Percentiles rank a stretch among this genome's conserved stretches.
phyloP scores from a whole-genome alignment of 306 rosid species.

The Sicyos baderoa region DNA sequence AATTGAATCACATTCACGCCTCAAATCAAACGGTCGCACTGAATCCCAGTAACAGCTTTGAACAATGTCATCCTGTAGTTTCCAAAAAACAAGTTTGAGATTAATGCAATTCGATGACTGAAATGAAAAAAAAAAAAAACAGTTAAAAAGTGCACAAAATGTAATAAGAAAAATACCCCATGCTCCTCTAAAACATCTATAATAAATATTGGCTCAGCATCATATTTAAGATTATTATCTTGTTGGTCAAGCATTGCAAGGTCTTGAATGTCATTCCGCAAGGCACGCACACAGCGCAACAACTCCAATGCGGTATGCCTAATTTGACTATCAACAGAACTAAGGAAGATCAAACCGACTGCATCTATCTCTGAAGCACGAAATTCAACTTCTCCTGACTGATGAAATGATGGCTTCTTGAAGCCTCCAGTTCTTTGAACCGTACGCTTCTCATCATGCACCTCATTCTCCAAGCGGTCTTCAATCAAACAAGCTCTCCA shows the following conservation, averaged over 20 bases:
- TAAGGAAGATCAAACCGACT: slow-evolving; percentile 93
- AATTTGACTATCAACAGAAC: slow-evolving; percentile 93
- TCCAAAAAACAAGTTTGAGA: slow-evolving; percentile 26
- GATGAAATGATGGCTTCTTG: slow-evolving; percentile 67
- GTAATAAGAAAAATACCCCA: slow-evolving; percentile 49
- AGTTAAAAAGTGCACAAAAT: not conserved
- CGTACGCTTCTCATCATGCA: slow-evolving; percentile 37
- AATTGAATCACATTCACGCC: slow-evolving; percentile 86
- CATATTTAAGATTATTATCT: slow-evolving; percentile 59
- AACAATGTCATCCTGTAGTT: slow-evolving; percentile 84
- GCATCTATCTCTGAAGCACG: slow-evolving; percentile 94
- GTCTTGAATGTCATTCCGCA: slow-evolving; percentile 80
- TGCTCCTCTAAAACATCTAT: slow-evolving; percentile 97
- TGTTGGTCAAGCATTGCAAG: slow-evolving; percentile 54
- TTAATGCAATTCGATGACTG: slow-evolving; percentile 22
- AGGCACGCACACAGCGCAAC: slow-evolving; percentile 92
- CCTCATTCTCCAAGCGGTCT: slow-evolving; percentile 62
- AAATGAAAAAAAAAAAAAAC: slow-evolving; percentile 5
- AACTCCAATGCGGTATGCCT: slow-evolving; percentile 91
- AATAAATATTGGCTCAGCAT: slow-evolving; percentile 86
- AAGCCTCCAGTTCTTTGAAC: slow-evolving; percentile 52
- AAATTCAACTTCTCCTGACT: slow-evolving; percentile 74
- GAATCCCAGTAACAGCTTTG: slow-evolving; percentile 98
- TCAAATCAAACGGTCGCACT: slow-evolving; percentile 86
- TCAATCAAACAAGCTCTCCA: slow-evolving; percentile 95